phyloP scores from a whole-genome alignment of 345 rosid species.

The Toxicodendron radicans region DNA sequence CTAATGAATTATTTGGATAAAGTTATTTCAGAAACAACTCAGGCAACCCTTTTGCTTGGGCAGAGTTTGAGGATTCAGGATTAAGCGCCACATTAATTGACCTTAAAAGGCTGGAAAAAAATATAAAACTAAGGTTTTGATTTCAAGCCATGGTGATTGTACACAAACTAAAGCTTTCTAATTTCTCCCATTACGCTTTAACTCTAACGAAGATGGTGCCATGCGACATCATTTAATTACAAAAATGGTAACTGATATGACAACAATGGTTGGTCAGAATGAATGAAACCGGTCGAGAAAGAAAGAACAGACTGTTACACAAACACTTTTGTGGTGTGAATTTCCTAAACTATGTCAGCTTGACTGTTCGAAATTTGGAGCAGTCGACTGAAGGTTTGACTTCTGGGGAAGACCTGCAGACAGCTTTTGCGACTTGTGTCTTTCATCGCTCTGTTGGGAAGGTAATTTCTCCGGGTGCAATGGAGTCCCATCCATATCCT shows the following conservation, averaged over 20 bases:
- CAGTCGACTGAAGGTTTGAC: conserved; percentile 30
- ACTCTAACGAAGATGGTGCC: conserved; percentile 12
- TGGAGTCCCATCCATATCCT: conserved; percentile 44
- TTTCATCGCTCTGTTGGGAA: conserved; percentile 31
- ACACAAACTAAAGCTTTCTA: conserved; percentile 6
- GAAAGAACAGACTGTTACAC: conserved; percentile 7
- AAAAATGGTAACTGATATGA: conserved; percentile 27
- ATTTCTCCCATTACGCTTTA: conserved; percentile 1
- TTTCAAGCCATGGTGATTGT: background rate
- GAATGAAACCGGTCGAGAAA: background rate
- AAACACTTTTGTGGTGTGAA: conserved; percentile 22
- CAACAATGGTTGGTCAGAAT: conserved; percentile 27
- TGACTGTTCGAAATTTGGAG: conserved; percentile 45
- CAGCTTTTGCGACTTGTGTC: conserved; percentile 37
- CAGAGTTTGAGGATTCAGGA: background rate
- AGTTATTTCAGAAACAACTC: background rate
- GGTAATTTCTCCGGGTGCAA: conserved; percentile 32
- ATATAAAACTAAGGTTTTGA: background rate
- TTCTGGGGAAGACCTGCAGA: conserved; percentile 31
- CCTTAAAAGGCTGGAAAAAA: background rate
- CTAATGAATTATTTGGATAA: background rate
- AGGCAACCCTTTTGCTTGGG: background rate
- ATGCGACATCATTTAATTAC: conserved; percentile 31
- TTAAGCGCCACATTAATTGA: background rate
- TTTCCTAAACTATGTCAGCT: conserved; percentile 40